Evolutionary conservation across 768 basidiomycete genomes (phyloP), one percentile per base, ranked within the genome.

Genomic region (Panaeolus papilionaceus): DNA sequence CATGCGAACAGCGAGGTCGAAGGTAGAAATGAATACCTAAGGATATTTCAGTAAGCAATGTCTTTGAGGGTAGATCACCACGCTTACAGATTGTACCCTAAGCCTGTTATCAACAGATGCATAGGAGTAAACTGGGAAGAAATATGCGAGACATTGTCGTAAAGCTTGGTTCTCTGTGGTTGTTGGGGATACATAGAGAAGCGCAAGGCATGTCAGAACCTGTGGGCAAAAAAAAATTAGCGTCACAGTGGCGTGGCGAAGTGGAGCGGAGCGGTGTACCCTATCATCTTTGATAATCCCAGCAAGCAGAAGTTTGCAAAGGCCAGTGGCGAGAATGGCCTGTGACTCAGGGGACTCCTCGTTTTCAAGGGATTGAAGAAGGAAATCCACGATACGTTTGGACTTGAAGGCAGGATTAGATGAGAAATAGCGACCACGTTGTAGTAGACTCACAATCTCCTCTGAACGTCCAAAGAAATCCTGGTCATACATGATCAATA

Each of bases 41-140:
- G 28, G 0, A 42, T 39, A 38, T 23, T 3, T 62, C n/a, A 39
- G 45, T 65, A 14, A 58, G 20, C 70, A 42, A 61, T 62, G 18
- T 18, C 26, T 7, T 40, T 42, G 38, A n/a, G 38, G 26, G 40
- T 3, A 51, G 61, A 42, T 16, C 14, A 44, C 16, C 16, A 61
- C 7, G 74, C 82, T 37, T 67, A 86, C 86, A 63, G 78, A 78
- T 64, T 84, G 87, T 71, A 82, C 89, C 83, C 83, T 86, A 75
- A 72, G 84, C 79, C 98, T 96, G 74, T 98, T 97, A 18, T 75
- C 78, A 6, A 89, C 78, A 0, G 93, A 91, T 0, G 96, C 94
- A 77, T 93, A 98, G 75, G 94, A 94, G 75, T 94, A 98, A 0
- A 95, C 90, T 0, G 95, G 95, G 81, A 99, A 92, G 84, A 99